Percentiles rank a stretch among this genome's conserved stretches.
Evolutionary conservation across 306 rosid genomes (phyloP).

Genomic region (Rubus idaeus): DNA sequence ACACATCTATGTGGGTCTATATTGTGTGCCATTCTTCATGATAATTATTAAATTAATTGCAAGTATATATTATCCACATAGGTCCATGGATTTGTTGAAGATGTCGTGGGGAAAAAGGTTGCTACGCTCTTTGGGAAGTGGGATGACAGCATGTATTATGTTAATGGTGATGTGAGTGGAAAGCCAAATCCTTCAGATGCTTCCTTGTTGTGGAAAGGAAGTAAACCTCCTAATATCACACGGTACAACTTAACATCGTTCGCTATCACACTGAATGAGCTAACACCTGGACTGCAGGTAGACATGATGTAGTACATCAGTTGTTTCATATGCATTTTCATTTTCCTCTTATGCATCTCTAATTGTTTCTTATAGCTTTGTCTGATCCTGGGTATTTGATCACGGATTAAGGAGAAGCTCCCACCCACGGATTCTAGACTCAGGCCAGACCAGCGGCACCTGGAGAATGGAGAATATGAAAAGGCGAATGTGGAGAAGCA

Average conservation of each 20-base stretch:
- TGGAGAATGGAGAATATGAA: conserved; percentile 96
- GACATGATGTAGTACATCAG: conserved; percentile 41
- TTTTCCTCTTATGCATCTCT: conserved; percentile 51
- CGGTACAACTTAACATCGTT: conserved; percentile 98
- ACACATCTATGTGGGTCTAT: not conserved
- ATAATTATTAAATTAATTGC: conserved; percentile 13
- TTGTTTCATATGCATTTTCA: conserved; percentile 33
- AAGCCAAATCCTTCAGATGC: conserved; percentile 55
- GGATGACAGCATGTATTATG: conserved; percentile 78
- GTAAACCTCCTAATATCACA: conserved; percentile 57
- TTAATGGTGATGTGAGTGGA: conserved; percentile 52
- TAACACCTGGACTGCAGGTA: conserved; percentile 85
- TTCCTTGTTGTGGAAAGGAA: conserved; percentile 76
- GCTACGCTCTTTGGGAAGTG: conserved; percentile 91
- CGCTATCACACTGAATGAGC: conserved; percentile 86
- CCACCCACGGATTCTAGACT: conserved; percentile 99
- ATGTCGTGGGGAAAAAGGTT: conserved; percentile 53
- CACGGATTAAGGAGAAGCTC: conserved; percentile 98
- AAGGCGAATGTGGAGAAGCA: conserved; percentile 89
- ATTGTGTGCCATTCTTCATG: not conserved
- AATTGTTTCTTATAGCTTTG: conserved; percentile 56
- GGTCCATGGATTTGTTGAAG: conserved; percentile 91
- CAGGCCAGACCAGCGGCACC: conserved; percentile 95
- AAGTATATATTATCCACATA: conserved; percentile 25
- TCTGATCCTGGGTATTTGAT: conserved; percentile 89